These are phyloP conservation scores for Suillus paluster DNA, from an alignment of 768 basidiomycete genomes.

Conservation along the genomic window DNA sequence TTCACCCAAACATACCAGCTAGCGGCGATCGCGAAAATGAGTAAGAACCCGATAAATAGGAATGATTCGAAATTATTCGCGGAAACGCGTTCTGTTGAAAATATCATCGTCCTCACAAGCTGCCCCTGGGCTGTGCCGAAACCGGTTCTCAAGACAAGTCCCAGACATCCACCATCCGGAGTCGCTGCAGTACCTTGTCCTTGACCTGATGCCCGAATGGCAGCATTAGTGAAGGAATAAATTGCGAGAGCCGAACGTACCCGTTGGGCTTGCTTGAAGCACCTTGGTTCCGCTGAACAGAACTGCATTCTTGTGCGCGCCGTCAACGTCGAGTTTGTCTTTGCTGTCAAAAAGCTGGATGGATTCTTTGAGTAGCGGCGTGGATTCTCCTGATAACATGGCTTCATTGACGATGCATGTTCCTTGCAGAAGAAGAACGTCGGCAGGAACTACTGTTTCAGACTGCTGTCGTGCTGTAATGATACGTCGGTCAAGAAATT, in stretches of 20 bases:
- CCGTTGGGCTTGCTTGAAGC: constrained; percentile 68
- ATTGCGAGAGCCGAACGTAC: constrained; percentile 47
- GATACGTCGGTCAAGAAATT: constrained; percentile 6
- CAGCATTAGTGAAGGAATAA: constrained; percentile 15
- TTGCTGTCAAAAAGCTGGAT: constrained; percentile 78
- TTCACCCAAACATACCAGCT: constrained; percentile 99
- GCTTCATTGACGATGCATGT: constrained; percentile 98
- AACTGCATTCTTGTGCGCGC: constrained; percentile 83
- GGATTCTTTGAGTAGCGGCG: constrained; percentile 94
- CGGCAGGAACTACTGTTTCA: constrained; percentile 92
- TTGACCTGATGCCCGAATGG: constrained; percentile 22
- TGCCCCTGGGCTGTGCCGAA: constrained; percentile 98
- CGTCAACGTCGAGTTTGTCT: constrained; percentile 85
- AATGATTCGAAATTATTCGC: constrained; percentile 97
- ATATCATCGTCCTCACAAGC: constrained; percentile 98
- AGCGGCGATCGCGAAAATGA: constrained; percentile 97
- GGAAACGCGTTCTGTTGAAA: constrained; percentile 94
- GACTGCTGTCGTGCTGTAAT: constrained; percentile 62
- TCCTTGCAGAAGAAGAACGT: constrained; percentile 90
- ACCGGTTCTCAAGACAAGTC: constrained; percentile 91
- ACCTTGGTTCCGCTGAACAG: constrained; percentile 98
- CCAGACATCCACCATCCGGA: constrained; percentile 92
- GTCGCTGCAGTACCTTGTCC: constrained; percentile 56
- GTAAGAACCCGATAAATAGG: constrained; percentile 96
- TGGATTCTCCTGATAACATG: constrained; percentile 98